These are phyloP conservation scores for Boletus rufocinnamomeus DNA, from an alignment of 768 basidiomycete genomes.

Conservation along the genomic window DNA sequence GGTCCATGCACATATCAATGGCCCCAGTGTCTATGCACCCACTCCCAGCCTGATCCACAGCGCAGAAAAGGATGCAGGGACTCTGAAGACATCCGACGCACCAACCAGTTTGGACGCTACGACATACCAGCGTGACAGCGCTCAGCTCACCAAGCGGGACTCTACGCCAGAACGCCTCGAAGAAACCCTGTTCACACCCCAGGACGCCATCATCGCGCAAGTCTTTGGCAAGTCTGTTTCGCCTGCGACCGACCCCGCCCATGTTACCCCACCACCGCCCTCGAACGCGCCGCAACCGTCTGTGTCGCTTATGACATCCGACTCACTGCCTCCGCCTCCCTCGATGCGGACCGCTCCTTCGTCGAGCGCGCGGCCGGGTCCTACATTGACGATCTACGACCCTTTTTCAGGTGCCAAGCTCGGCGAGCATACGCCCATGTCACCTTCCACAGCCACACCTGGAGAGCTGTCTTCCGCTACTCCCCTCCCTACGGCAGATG, in stretches of 20 bases:
- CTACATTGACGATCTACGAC: conserved; percentile 31
- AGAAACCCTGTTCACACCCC: conserved; percentile 47
- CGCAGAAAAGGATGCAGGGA: conserved; percentile 11
- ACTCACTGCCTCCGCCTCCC: conserved; percentile 14
- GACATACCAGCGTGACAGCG: conserved; percentile 2
- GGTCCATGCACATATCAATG: conserved; percentile 27
- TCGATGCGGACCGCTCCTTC: conserved; percentile 9
- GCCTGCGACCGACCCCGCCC: conserved; percentile 2
- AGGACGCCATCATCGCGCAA: conserved; percentile 62
- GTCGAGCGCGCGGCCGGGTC: background rate
- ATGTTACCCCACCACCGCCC: background rate
- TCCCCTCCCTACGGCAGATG: conserved; percentile 26
- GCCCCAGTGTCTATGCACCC: conserved; percentile 26
- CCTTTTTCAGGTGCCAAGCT: conserved; percentile 36
- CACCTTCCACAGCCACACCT: conserved; percentile 8
- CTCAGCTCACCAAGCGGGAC: background rate
- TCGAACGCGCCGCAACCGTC: conserved; percentile 15
- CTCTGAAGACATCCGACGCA: conserved; percentile 13
- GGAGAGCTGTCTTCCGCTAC: conserved; percentile 5
- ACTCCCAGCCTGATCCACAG: conserved; percentile 21
- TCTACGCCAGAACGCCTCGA: background rate
- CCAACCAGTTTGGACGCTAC: conserved; percentile 10
- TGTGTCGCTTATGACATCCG: conserved; percentile 15
- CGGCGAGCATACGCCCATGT: conserved; percentile 18
- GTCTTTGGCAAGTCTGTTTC: conserved; percentile 22